These are phyloP conservation scores for Cutaneotrichosporon mucoides DNA, from an alignment of 1,284 basidiomycete genomes.

Conservation along the genomic window DNA sequence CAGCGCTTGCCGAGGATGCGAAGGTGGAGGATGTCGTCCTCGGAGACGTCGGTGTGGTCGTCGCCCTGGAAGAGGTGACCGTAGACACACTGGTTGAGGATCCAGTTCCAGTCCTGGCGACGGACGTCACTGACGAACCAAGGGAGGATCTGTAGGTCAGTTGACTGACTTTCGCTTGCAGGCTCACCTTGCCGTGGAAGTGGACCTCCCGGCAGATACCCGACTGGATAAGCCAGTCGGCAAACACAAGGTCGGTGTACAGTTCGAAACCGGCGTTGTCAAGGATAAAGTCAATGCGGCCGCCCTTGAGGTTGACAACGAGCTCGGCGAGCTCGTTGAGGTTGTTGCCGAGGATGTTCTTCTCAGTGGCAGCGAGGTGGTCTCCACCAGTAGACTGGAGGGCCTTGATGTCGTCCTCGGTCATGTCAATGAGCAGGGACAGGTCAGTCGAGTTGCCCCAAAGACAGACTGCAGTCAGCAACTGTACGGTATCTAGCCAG, in stretches of 20 bases:
- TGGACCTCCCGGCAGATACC: conserved; percentile 79
- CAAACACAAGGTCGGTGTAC: conserved; percentile 95
- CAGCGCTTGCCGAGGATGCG: conserved; percentile 77
- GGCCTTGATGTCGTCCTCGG: conserved; percentile 95
- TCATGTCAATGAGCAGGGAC: conserved; percentile 95
- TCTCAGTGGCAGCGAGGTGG: conserved; percentile 89
- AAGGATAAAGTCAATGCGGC: conserved; percentile 77
- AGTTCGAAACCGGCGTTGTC: conserved; percentile 72
- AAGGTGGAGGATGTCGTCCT: conserved; percentile 76
- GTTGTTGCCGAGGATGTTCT: conserved; percentile 60
- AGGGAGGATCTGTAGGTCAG: conserved; percentile 1
- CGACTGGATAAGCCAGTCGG: conserved; percentile 76
- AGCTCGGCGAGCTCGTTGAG: conserved; percentile 76
- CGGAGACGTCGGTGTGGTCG: conserved; percentile 52
- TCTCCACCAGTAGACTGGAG: conserved; percentile 97
- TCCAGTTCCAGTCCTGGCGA: conserved; percentile 93
- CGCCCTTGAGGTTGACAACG: conserved; percentile 69
- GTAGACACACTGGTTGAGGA: conserved; percentile 79
- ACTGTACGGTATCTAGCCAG: no score
- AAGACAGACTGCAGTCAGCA: conserved; percentile 64
- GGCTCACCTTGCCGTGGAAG: conserved; percentile 60
- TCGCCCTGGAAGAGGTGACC: conserved; percentile 71
- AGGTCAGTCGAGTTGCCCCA: conserved; percentile 98
- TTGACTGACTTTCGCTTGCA: no score
- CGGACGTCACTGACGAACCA: conserved; percentile 97